Percentiles rank a stretch among this genome's conserved stretches.
phyloP scores from a whole-genome alignment of 805 yeast species.

The Diddensiella transvaalensis region DNA sequence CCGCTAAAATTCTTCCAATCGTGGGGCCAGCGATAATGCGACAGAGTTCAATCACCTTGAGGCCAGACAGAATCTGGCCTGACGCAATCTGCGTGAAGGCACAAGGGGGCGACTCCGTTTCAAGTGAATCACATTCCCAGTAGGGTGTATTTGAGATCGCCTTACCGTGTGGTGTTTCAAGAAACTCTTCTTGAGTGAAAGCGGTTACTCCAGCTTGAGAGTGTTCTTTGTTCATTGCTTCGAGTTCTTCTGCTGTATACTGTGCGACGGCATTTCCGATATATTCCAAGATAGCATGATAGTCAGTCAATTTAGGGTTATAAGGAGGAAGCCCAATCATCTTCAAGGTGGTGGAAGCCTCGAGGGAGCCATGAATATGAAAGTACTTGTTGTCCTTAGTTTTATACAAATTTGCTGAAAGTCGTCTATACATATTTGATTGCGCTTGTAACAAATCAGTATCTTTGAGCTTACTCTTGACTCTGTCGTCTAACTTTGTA shows the following conservation, averaged over 20 bases:
- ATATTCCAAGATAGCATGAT: conserved; percentile 27
- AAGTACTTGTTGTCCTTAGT: conserved; percentile 26
- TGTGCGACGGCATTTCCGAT: conserved; percentile 19
- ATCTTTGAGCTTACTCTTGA: conserved; percentile 20
- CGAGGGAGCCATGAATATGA: conserved; percentile 37
- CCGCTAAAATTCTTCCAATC: conserved; percentile 34
- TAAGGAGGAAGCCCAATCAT: conserved; percentile 35
- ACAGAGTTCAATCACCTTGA: conserved; percentile 36
- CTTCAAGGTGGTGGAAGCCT: conserved; percentile 32
- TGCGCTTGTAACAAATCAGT: conserved; percentile 30
- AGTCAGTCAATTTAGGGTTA: conserved; percentile 27
- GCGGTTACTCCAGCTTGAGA: conserved; percentile 37
- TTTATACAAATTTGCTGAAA: conserved; percentile 36
- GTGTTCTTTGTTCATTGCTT: conserved; percentile 29
- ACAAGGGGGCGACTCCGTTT: conserved; percentile 30
- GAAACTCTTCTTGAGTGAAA: conserved; percentile 31
- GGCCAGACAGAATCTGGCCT: conserved; percentile 30
- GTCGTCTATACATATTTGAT: conserved; percentile 31
- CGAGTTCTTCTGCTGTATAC: conserved; percentile 31
- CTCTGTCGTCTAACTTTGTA: conserved; percentile 29
- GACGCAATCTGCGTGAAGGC: conserved; percentile 11
- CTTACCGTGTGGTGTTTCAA: conserved; percentile 33
- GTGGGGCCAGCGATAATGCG: conserved; percentile 38
- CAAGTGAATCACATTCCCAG: conserved; percentile 27
- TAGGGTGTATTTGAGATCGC: conserved; percentile 25